Base-by-base conservation (phyloP, 345 rosid species). In the Euphorbia tirucalli region DNA sequence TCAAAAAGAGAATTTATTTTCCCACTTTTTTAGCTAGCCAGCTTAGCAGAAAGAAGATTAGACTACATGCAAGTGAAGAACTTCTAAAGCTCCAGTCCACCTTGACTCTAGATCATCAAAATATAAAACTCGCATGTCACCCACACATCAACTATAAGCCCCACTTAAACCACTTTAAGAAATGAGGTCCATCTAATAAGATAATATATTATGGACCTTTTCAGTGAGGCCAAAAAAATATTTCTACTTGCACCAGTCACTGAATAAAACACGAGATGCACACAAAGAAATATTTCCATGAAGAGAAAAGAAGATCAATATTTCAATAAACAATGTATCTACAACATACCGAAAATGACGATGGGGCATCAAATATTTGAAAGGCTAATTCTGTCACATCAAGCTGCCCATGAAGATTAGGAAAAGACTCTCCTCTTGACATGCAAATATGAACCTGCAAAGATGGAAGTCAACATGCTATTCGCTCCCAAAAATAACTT, bases 381-480 rank as follows among this genome's bases (percentile, higher is more conserved):
- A 94, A 92, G 65, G 88, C 87, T 81, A 90, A 76, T 73, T 89
- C 98, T 72, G 89, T 87, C 72, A 88, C 92, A 48, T 92, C 93
- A 76, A 94, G 90, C 72, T 92, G 95, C 70, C 98, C 98, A 78
- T 90, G 93, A 75, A 94, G 83, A 76, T 88, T 92, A 24, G 98
- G 98, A 85, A 92, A 94, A 52, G 91, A 81, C 78, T 94, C 97
- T 66, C 93, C 96, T 70, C 89, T 85, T 66, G 97, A 92, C 97
- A 92, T 89, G 87, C 98, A 92, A 77, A 94, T 54, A 75, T 90
- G 96, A 70, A 94, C 87, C 97, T 94, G 89, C 65, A 75, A 81
- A 72, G 43, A 71, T 55, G 72, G 70, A 71, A 71, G 11, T 3
- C 7, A 46, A 30, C 19, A 52, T 56, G 52, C 58, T 60, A 56